Percentiles rank a stretch among this genome's conserved stretches.
phyloP scores from a whole-genome alignment of 495 filamentous ascomycete genomes.

The Penicillium fimorum region DNA sequence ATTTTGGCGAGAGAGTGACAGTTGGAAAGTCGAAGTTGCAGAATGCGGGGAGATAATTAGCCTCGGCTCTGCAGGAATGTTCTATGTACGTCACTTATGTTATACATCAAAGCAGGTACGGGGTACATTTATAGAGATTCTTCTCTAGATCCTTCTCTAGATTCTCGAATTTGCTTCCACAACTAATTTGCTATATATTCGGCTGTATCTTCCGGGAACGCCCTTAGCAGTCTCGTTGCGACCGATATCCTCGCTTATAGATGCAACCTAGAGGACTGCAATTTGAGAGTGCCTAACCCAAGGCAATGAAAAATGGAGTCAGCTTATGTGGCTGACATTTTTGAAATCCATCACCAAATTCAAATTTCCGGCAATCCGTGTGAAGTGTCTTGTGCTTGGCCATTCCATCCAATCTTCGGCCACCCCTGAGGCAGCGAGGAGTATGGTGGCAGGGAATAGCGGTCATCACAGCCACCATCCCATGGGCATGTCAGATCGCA shows the following conservation, averaged over 20 bases:
- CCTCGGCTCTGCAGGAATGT: constrained; percentile 18
- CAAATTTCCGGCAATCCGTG: constrained; percentile 38
- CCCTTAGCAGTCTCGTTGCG: neutral
- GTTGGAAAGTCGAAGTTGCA: neutral
- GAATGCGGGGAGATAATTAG: constrained; percentile 23
- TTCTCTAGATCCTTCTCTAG: neutral
- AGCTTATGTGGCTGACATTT: neutral
- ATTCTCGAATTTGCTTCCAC: neutral
- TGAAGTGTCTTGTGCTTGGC: constrained; percentile 42
- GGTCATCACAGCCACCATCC: constrained; percentile 38
- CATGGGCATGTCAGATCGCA: constrained; percentile 50
- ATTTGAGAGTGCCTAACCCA: neutral
- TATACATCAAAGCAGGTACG: too few species aligned
- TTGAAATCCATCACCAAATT: constrained; percentile 1
- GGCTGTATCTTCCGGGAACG: neutral
- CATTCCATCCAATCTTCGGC: constrained; percentile 53
- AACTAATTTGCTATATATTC: constrained; percentile 4
- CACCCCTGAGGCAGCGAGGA: constrained; percentile 49
- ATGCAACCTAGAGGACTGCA: neutral
- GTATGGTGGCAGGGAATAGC: constrained; percentile 49
- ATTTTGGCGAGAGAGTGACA: constrained; percentile 45
- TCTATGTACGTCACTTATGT: neutral
- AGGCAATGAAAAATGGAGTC: neutral
- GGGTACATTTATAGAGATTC: too few species aligned
- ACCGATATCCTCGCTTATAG: neutral